These are phyloP conservation scores for Pyrus communis DNA, from an alignment of 306 rosid genomes.

Conservation along the genomic window DNA sequence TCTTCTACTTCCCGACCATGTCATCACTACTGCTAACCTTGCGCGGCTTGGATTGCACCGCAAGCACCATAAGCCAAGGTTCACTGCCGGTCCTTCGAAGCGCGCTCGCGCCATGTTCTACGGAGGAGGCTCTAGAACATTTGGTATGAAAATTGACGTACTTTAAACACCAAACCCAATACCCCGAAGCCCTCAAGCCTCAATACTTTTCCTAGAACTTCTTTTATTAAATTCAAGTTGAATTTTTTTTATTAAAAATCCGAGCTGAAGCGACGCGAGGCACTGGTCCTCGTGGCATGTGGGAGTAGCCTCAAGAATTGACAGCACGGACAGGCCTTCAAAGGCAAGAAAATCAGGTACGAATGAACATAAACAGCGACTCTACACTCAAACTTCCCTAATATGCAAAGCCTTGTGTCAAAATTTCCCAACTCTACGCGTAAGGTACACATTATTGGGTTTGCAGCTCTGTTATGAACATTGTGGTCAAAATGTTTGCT, in stretches of 20 bases:
- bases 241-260: no score
- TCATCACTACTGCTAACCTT: not conserved
- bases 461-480: no score
- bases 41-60: not conserved
- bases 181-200: no score
- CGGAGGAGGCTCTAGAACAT: constrained; percentile 50
- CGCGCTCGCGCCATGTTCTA: constrained; percentile 65
- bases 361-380: not conserved
- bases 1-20: not conserved
- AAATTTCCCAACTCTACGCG: no score
- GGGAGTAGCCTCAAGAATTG: constrained; percentile 31
- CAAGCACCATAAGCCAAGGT: constrained; percentile 10
- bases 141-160: constrained; percentile 13
- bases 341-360: constrained; percentile 46
- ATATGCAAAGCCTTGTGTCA: no score
- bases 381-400: no score
- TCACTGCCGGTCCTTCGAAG: constrained; percentile 45
- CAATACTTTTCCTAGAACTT: no score
- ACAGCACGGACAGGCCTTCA: constrained; percentile 64
- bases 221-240: no score
- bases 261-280: constrained; percentile 35
- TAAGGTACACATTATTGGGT: no score
- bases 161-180: not conserved
- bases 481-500: no score
- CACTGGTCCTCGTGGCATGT: constrained; percentile 29